A percentile compares a stretch with the other conserved stretches of the same genome.
phyloP scores from a whole-genome alignment of 2,329 filamentous ascomycete genomes.

The Apiospora koreana region DNA sequence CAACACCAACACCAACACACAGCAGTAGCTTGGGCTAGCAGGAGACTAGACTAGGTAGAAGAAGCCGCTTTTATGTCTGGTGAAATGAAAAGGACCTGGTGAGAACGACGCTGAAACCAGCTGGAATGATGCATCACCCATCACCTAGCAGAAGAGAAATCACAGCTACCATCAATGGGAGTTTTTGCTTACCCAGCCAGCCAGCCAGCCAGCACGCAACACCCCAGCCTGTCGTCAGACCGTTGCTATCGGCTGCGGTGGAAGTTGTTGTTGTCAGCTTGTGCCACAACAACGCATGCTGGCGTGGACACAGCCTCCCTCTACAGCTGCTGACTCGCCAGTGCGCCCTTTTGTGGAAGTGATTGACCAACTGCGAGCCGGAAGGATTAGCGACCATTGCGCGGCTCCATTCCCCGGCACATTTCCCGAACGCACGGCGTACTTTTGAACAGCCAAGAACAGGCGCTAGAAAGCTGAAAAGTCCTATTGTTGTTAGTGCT shows the following conservation, averaged over 20 bases:
- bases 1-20: too few species aligned
- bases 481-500: background rate
- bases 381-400: background rate
- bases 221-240: too few species aligned
- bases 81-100: background rate
- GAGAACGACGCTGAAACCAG: background rate
- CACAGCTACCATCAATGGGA: background rate
- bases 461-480: background rate
- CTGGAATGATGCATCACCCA: too few species aligned
- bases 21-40: background rate
- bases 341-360: background rate
- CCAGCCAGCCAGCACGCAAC: too few species aligned
- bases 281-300: background rate
- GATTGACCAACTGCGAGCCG: background rate
- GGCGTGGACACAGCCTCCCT: background rate
- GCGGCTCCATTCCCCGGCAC: background rate
- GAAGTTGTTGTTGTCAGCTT: background rate
- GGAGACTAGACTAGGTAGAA: background rate
- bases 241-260: background rate
- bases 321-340: background rate
- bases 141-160: too few species aligned
- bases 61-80: background rate
- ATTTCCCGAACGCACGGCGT: background rate
- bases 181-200: too few species aligned
- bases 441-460: background rate